Evolutionary conservation across 495 filamentous ascomycete species (phyloP).

Genomic region (Neurospora cerealis): DNA sequence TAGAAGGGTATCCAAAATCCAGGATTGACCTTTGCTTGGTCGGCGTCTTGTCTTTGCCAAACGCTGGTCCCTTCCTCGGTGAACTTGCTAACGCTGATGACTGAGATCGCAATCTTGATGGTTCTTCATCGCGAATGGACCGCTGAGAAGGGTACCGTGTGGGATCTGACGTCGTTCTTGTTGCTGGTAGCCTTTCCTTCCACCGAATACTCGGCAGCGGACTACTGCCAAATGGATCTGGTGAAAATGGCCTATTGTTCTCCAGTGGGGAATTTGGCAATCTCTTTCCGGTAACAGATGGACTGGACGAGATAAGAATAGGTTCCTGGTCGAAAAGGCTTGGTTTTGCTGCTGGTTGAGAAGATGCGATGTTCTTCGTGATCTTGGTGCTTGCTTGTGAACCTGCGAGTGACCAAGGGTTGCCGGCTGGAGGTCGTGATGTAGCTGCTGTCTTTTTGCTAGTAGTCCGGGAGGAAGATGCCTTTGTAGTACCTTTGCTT

Average conservation of each 20-base stretch:
- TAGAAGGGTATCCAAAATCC: slow-evolving; percentile 3
- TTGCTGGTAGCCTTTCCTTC: background rate
- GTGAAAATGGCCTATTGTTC: slow-evolving; percentile 15
- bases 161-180: background rate
- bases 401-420: slow-evolving; percentile 36
- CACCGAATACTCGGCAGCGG: slow-evolving; percentile 1
- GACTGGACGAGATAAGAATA: slow-evolving; percentile 37
- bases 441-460: slow-evolving; percentile 8
- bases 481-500: background rate
- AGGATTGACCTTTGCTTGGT: slow-evolving; percentile 8
- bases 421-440: slow-evolving; percentile 12
- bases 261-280: background rate
- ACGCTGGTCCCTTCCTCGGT: slow-evolving; percentile 1
- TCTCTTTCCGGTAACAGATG: slow-evolving; percentile 13
- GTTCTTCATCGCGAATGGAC: background rate
- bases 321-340: slow-evolving; percentile 14
- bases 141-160: background rate
- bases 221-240: slow-evolving; percentile 24
- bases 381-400: slow-evolving; percentile 27
- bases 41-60: background rate
- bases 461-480: background rate
- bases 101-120: background rate
- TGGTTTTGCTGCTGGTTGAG: background rate
- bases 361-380: slow-evolving; percentile 10
- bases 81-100: background rate